Conservation (phyloP, 1,139 yeast species). For the Diutina rugosa region DNA sequence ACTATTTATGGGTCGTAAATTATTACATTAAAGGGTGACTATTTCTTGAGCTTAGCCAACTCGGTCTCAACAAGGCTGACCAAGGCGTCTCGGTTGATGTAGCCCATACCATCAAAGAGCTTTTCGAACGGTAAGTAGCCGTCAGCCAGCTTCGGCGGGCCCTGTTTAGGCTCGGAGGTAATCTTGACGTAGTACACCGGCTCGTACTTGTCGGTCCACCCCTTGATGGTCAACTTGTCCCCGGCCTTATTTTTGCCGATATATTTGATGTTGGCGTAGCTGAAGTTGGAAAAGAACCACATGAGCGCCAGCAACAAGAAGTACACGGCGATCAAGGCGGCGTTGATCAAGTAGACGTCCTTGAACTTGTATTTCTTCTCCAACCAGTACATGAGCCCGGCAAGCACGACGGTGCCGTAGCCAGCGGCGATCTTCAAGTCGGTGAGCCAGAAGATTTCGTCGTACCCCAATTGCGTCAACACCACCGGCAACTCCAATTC, state of each 20-base stretch:
- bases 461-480: constrained; percentile 45
- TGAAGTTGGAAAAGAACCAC: constrained; percentile 27
- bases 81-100: constrained; percentile 27
- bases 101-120: constrained; percentile 36
- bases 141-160: constrained; percentile 7
- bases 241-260: constrained; percentile 33
- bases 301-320: constrained; percentile 34
- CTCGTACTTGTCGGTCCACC: constrained; percentile 28
- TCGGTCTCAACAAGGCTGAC: background rate
- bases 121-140: constrained; percentile 24
- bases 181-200: constrained; percentile 29
- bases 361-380: constrained; percentile 49
- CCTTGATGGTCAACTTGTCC: constrained; percentile 22
- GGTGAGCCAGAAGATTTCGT: constrained; percentile 40
- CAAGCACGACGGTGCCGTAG: constrained; percentile 47
- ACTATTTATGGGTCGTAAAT: background rate
- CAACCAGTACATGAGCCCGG: constrained; percentile 50
- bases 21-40: background rate
- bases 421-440: constrained; percentile 65
- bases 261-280: constrained; percentile 44
- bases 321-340: constrained; percentile 37
- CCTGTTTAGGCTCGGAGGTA: constrained; percentile 14
- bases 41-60: background rate
- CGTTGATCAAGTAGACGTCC: constrained; percentile 20
- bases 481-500: constrained; percentile 36